These are phyloP conservation scores for Peniophora sp. DNA, from an alignment of 1,284 basidiomycete species.

Conservation along the genomic window DNA sequence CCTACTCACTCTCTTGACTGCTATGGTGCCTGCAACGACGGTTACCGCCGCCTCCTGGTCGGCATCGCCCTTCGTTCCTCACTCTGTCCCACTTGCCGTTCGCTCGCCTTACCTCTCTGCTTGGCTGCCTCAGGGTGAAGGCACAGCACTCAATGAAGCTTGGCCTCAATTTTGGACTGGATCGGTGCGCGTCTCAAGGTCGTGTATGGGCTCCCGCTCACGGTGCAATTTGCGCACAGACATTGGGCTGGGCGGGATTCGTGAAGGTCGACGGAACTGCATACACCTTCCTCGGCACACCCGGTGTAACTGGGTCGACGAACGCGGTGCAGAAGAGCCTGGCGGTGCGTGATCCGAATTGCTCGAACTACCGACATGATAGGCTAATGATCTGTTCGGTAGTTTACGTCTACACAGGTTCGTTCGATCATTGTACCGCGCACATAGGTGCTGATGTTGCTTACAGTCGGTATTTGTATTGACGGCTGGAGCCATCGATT, in stretches of 20 bases:
- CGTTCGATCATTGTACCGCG: no score
- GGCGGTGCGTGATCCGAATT: conserved; percentile 23
- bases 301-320: conserved; percentile 34
- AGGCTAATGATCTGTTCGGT: background rate
- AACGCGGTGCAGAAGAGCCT: conserved; percentile 52
- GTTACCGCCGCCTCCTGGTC: conserved; percentile 29
- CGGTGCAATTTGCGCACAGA: conserved; percentile 25
- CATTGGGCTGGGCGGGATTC: conserved; percentile 60
- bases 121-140: conserved; percentile 49
- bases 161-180: conserved; percentile 69
- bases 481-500: conserved; percentile 54
- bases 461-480: conserved; percentile 52
- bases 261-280: conserved; percentile 50
- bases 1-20: background rate
- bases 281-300: conserved; percentile 52
- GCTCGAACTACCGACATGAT: background rate
- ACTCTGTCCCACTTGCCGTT: conserved; percentile 52
- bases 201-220: no score
- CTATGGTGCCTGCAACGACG: background rate
- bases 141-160: conserved; percentile 47
- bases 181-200: conserved; percentile 26
- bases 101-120: conserved; percentile 57
- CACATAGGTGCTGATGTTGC: no score
- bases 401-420: background rate
- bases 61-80: conserved; percentile 50